phyloP scores from a whole-genome alignment of 2,329 filamentous ascomycete species.

The Emericellopsis atlantica region DNA sequence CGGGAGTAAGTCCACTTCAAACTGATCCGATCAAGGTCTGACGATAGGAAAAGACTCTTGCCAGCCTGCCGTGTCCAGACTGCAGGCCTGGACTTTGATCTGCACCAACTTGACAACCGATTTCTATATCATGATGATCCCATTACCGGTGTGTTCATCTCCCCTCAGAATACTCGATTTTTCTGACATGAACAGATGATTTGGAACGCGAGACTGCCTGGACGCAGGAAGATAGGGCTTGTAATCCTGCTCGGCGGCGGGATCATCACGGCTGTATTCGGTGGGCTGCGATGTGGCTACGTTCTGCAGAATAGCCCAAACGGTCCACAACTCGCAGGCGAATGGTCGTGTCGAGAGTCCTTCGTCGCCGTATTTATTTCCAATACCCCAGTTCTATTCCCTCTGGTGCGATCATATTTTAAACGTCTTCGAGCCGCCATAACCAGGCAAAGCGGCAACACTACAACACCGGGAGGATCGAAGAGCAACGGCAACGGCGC shows the following conservation, averaged over 20 bases:
- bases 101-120: conserved; percentile 19
- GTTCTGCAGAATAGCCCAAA: conserved; percentile 18
- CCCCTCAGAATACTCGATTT: neutral
- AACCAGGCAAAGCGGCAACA: neutral
- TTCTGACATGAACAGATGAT: conserved; percentile 21
- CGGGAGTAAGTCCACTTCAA: conserved; percentile 11
- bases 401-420: neutral
- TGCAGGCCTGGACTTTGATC: conserved; percentile 18
- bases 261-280: conserved; percentile 38
- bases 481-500: neutral
- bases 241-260: conserved; percentile 40
- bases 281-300: conserved; percentile 37
- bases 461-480: neutral
- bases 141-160: conserved; percentile 13
- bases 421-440: neutral
- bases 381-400: conserved; percentile 11
- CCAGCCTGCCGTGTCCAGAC: conserved; percentile 17
- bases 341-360: conserved; percentile 9
- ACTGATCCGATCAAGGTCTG: neutral
- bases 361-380: conserved; percentile 18
- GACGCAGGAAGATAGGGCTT: conserved; percentile 34
- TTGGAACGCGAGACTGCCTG: conserved; percentile 30
- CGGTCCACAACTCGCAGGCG: neutral
- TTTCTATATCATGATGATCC: conserved; percentile 20
- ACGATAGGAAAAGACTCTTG: conserved; percentile 10